Conservation (phyloP, 1,139 yeast genomes). For the Candida buenavistaensis region DNA sequence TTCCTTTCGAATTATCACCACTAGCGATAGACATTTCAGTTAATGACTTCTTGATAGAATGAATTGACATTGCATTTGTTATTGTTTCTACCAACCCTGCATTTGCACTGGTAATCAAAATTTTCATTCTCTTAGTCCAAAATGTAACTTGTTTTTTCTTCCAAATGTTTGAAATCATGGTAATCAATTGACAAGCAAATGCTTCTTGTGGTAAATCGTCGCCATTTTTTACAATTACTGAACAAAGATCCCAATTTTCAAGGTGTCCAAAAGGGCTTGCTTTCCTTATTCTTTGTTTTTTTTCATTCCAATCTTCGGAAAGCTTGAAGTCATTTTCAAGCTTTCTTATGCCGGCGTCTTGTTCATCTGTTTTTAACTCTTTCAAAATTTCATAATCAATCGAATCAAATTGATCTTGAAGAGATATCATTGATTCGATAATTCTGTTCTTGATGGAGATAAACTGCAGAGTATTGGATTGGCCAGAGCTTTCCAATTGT, state of each 20-base stretch:
- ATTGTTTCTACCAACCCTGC: constrained; percentile 95
- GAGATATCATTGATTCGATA: constrained; percentile 82
- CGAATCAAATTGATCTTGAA: constrained; percentile 64
- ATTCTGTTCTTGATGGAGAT: constrained; percentile 73
- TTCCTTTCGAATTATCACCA: constrained; percentile 68
- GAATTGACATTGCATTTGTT: constrained; percentile 88
- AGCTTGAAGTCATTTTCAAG: constrained; percentile 87
- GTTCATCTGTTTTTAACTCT: constrained; percentile 47
- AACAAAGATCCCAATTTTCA: constrained; percentile 90
- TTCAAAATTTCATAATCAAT: constrained; percentile 49
- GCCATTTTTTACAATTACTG: constrained; percentile 95
- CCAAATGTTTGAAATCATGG: constrained; percentile 87
- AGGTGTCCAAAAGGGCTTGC: constrained; percentile 81
- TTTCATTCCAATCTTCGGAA: constrained; percentile 91
- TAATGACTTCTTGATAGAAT: constrained; percentile 87
- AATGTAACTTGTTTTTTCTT: constrained; percentile 60
- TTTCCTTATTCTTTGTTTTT: constrained; percentile 74
- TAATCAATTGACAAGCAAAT: constrained; percentile 91
- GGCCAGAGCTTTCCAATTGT: constrained; percentile 76
- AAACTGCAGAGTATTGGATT: constrained; percentile 69
- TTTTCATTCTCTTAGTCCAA: constrained; percentile 94
- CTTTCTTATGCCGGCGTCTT: constrained; percentile 83
- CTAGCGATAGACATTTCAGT: constrained; percentile 69
- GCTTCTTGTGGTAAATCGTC: constrained; percentile 96
- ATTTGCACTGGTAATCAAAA: constrained; percentile 83